Evolutionary conservation across 2,329 filamentous ascomycete genomes (phyloP).

Genomic region (Alternaria sp.): DNA sequence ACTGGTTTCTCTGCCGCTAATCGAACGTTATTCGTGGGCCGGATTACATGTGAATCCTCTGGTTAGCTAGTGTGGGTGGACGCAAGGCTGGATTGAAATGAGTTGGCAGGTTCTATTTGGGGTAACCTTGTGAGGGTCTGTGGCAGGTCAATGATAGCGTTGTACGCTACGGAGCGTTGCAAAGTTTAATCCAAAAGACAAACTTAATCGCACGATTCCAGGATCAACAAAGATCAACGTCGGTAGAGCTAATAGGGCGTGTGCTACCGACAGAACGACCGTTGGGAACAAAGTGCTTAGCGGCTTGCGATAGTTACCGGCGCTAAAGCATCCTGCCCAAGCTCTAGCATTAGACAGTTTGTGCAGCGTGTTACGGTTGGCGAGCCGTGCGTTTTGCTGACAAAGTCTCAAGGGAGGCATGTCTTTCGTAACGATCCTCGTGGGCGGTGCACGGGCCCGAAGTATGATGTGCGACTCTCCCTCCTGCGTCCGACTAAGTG

Average conservation of each 20-base stretch:
- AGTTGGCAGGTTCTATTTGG: constrained; percentile 6
- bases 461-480: constrained; percentile 3
- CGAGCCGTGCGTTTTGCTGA: constrained; percentile 6
- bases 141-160: not conserved
- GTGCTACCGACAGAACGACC: constrained; percentile 22
- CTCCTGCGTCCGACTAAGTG: constrained; percentile 3
- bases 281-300: constrained; percentile 25
- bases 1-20: constrained; percentile 7
- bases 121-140: not conserved
- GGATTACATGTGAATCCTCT: constrained; percentile 16
- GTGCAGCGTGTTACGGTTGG: constrained; percentile 10
- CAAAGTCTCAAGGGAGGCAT: constrained; percentile 3
- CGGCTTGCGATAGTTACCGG: constrained; percentile 28
- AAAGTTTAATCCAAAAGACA: not conserved
- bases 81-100: constrained; percentile 20
- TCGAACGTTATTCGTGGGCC: constrained; percentile 16
- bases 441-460: constrained; percentile 11
- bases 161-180: constrained; percentile 6
- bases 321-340: constrained; percentile 22
- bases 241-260: constrained; percentile 8
- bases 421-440: constrained; percentile 6
- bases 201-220: constrained; percentile 11
- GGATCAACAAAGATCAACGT: constrained; percentile 6
- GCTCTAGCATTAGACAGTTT: constrained; percentile 26
- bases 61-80: constrained; percentile 2